These are phyloP conservation scores for Xylaria cubensis DNA, from an alignment of 495 filamentous ascomycete genomes.

Conservation along the genomic window DNA sequence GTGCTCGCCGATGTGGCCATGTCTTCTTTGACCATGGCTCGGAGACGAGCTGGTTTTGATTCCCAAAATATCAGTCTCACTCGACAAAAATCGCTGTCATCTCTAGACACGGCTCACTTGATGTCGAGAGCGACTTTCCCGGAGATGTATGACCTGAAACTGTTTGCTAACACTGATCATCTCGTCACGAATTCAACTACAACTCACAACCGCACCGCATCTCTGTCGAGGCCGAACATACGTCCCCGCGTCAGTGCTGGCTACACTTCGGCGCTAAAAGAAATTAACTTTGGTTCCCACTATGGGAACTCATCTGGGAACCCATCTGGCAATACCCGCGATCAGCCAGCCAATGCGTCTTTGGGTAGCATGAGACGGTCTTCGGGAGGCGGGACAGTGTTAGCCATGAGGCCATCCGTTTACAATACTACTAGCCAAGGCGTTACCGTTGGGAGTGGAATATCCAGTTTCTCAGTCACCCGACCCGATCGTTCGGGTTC, in stretches of 20 bases:
- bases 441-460: constrained; percentile 45
- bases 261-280: constrained; percentile 32
- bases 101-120: constrained; percentile 36
- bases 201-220: constrained; percentile 33
- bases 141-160: constrained; percentile 72
- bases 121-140: constrained; percentile 28
- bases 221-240: constrained; percentile 30
- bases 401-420: constrained; percentile 20
- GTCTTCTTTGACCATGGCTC: constrained; percentile 89
- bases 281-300: constrained; percentile 35
- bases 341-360: constrained; percentile 41
- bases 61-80: constrained; percentile 18
- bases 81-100: constrained; percentile 37
- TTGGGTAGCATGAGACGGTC: constrained; percentile 42
- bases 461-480: constrained; percentile 40
- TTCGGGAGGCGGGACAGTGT: constrained; percentile 23
- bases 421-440: constrained; percentile 34
- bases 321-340: constrained; percentile 31
- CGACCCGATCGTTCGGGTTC: constrained; percentile 35
- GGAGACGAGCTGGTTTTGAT: constrained; percentile 62
- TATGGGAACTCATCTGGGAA: constrained; percentile 39
- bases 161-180: constrained; percentile 83
- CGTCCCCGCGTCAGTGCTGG: constrained; percentile 28
- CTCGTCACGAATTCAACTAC: constrained; percentile 54
- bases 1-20: constrained; percentile 88